Conservation (phyloP, 1,139 yeast genomes). For the Lodderomyces oxycetoniae region DNA sequence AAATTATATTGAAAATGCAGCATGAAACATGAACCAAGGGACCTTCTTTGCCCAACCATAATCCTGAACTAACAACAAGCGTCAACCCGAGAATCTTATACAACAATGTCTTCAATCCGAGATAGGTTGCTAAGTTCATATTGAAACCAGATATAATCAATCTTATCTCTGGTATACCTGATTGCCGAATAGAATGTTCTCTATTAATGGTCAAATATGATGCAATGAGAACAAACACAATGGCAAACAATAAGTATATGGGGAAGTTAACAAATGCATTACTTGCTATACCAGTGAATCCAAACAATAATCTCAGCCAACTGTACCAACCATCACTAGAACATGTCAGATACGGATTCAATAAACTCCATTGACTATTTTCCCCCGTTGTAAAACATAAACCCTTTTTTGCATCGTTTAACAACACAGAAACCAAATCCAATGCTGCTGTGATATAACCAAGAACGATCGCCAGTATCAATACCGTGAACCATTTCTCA, state of each 20-base stretch:
- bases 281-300: slow-evolving; percentile 17
- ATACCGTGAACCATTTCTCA: slow-evolving; percentile 56
- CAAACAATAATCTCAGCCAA: slow-evolving; percentile 34
- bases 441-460: slow-evolving; percentile 59
- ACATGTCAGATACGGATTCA: slow-evolving; percentile 44
- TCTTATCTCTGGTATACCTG: slow-evolving; percentile 71
- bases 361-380: slow-evolving; percentile 38
- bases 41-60: slow-evolving; percentile 92
- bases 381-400: slow-evolving; percentile 22
- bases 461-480: slow-evolving; percentile 49
- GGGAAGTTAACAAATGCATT: slow-evolving; percentile 34
- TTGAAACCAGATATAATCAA: slow-evolving; percentile 59
- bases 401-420: slow-evolving; percentile 57
- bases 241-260: slow-evolving; percentile 30
- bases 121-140: slow-evolving; percentile 36
- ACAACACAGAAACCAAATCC: slow-evolving; percentile 58
- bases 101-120: slow-evolving; percentile 44
- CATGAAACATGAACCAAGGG: slow-evolving; percentile 87
- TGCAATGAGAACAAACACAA: slow-evolving; percentile 24
- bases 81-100: slow-evolving; percentile 53
- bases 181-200: slow-evolving; percentile 48
- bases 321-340: slow-evolving; percentile 40
- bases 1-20: slow-evolving; percentile 44
- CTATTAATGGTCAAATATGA: slow-evolving; percentile 26
- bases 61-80: slow-evolving; percentile 71